These are phyloP conservation scores for Colletotrichum incanum DNA, from an alignment of 2,329 filamentous ascomycete species.

Conservation along the genomic window DNA sequence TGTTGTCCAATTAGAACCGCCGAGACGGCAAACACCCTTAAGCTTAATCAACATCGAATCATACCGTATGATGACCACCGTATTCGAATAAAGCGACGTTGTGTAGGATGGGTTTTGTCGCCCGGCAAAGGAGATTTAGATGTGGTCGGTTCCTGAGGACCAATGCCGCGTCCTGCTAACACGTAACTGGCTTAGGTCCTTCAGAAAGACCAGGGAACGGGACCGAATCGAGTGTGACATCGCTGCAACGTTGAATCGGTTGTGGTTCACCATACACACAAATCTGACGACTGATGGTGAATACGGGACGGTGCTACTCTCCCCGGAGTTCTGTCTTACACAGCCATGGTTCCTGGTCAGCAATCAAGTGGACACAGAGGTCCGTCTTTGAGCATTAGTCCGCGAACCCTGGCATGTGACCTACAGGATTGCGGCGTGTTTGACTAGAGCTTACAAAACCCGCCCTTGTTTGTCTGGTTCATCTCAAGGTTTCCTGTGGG, in stretches of 20 bases:
- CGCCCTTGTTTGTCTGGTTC: neutral
- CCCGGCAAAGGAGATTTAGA: neutral
- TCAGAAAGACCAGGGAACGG: neutral
- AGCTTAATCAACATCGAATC: slow-evolving; percentile 22
- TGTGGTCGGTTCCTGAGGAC: neutral
- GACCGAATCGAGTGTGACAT: slow-evolving; percentile 1
- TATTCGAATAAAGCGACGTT: neutral
- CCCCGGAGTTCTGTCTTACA: neutral
- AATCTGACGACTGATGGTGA: neutral
- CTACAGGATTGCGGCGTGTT: neutral
- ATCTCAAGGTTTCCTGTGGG: neutral
- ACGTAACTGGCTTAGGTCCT: neutral
- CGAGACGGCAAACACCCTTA: neutral
- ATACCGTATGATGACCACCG: slow-evolving; percentile 8
- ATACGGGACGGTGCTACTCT: neutral
- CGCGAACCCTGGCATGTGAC: neutral
- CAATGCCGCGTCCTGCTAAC: neutral
- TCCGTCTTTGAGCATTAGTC: neutral
- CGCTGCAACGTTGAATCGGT: neutral
- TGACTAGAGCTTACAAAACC: slow-evolving; percentile 4
- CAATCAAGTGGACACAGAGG: neutral
- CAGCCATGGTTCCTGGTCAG: neutral
- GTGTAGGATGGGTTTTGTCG: neutral
- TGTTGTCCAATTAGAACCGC: slow-evolving; percentile 17
- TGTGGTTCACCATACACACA: neutral